Conservation (phyloP, 23 red algal genomes). For the Agarophyton chilense region DNA sequence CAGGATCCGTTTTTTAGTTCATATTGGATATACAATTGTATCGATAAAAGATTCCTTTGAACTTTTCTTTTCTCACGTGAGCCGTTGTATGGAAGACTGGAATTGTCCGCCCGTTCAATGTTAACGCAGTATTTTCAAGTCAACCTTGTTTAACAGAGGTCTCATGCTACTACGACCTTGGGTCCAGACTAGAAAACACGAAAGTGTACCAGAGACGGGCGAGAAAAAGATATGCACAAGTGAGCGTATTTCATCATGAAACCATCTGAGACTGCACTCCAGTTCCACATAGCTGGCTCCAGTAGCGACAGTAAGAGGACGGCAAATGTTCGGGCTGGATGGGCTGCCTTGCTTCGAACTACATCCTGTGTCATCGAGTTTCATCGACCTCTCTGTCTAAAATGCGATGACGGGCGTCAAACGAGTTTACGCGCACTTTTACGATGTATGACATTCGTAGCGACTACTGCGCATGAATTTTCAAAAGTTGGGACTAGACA, state of each 20-base stretch:
- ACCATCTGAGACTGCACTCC: not conserved
- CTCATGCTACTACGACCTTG: no score
- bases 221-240: no score
- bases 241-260: not conserved
- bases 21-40: no score
- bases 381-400: constrained; percentile 10
- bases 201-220: no score
- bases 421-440: not conserved
- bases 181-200: no score
- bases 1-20: no score
- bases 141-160: no score
- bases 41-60: no score
- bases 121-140: no score
- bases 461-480: constrained; percentile 3
- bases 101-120: no score
- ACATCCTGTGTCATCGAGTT: not conserved
- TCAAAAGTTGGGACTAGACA: not conserved
- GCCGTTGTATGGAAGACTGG: no score
- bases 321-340: not conserved
- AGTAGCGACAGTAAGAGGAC: not conserved
- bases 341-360: not conserved
- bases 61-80: no score
- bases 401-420: constrained; percentile 23
- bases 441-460: not conserved
- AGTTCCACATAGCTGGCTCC: not conserved